Conservation (phyloP, 2,329 filamentous ascomycete genomes). For the Catunica adiposa region DNA sequence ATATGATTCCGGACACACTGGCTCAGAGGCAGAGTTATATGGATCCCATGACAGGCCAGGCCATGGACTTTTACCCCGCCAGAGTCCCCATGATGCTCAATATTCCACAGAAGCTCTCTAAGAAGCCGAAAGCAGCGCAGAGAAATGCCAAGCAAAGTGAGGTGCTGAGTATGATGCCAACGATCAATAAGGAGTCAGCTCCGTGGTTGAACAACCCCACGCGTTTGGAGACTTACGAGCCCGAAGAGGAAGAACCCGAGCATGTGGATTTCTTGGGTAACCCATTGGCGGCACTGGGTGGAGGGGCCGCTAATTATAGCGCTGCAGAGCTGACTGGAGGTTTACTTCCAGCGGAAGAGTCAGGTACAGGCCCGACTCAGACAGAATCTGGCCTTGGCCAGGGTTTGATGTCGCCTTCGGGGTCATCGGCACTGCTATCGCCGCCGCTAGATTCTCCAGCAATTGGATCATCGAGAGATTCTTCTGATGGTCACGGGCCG, state of each 20-base stretch:
- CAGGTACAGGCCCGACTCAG: background rate
- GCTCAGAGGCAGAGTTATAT: conserved; percentile 39
- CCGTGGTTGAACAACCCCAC: conserved; percentile 24
- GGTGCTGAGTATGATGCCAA: conserved; percentile 44
- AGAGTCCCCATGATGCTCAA: conserved; percentile 90
- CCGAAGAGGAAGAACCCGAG: conserved; percentile 3
- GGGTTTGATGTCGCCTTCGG: background rate
- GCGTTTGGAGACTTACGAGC: conserved; percentile 7
- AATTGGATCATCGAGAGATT: background rate
- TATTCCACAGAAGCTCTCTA: conserved; percentile 72
- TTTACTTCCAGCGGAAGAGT: conserved; percentile 2
- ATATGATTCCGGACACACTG: conserved; percentile 14
- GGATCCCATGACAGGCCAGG: conserved; percentile 49
- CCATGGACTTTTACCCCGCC: conserved; percentile 90
- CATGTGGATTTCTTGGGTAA: conserved; percentile 13
- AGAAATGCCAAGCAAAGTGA: conserved; percentile 59
- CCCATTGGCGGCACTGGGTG: conserved; percentile 1
- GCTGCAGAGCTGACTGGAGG: conserved; percentile 1
- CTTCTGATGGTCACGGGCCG: background rate
- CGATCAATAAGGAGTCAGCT: conserved; percentile 13
- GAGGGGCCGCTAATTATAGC: background rate
- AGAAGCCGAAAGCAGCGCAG: conserved; percentile 44
- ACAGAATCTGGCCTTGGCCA: conserved; percentile 9
- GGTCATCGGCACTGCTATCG: background rate
- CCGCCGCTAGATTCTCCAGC: background rate